Conservation (phyloP, 1,284 basidiomycete genomes). For the Puccinia triticina region DNA sequence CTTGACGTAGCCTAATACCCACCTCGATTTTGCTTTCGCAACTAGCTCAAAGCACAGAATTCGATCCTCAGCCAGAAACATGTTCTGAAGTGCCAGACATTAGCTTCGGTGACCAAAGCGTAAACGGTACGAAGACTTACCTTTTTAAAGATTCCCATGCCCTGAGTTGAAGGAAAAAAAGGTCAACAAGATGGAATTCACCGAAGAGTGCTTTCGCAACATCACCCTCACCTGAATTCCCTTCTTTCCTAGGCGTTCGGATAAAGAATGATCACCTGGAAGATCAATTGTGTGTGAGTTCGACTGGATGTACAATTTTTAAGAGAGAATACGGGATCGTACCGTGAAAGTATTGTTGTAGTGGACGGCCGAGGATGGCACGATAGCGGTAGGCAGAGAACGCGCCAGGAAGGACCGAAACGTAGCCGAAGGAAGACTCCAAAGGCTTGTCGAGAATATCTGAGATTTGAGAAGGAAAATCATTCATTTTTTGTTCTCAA, state of each 20-base stretch:
- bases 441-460: constrained; percentile 74
- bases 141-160: constrained; percentile 94
- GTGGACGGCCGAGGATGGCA: constrained; percentile 86
- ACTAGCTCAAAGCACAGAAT: constrained; percentile 96
- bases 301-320: not conserved
- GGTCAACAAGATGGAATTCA: not conserved
- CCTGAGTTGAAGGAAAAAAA: constrained; percentile 58
- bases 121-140: constrained; percentile 56
- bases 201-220: not conserved
- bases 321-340: not conserved
- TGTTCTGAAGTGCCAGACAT: constrained; percentile 60
- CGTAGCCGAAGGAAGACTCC: constrained; percentile 93
- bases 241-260: constrained; percentile 86
- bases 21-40: constrained; percentile 76
- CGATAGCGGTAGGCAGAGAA: constrained; percentile 92
- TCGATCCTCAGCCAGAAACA: constrained; percentile 70
- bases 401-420: constrained; percentile 91
- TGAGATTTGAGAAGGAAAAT: not conserved
- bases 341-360: constrained; percentile 98
- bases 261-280: constrained; percentile 63
- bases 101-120: not conserved
- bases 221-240: constrained; percentile 70
- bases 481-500: not conserved
- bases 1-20: constrained; percentile 93
- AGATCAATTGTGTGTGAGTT: not conserved